Evolutionary conservation across 345 rosid species (phyloP).

Genomic region (Euclidium syriacum): DNA sequence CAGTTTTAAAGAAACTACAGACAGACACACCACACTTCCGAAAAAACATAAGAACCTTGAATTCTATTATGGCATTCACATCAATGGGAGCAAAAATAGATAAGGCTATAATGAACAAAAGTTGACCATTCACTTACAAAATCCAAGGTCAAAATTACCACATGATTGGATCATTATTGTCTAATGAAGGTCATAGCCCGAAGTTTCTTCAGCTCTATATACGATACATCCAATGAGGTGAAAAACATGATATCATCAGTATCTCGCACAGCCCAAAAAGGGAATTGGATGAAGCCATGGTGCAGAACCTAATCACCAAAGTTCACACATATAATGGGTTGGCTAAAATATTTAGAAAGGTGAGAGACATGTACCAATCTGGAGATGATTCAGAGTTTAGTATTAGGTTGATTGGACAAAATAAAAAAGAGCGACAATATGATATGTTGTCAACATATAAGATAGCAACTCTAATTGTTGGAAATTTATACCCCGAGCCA

Average conservation of each 20-base stretch:
- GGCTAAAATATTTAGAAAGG: not conserved
- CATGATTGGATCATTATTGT: not conserved
- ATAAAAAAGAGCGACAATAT: too few species aligned
- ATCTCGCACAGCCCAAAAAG: not conserved
- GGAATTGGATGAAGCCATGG: not conserved
- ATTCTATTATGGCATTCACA: not conserved
- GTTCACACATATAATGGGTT: not conserved
- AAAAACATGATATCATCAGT: not conserved
- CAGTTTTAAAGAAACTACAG: not conserved
- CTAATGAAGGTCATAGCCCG: not conserved
- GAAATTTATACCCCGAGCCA: too few species aligned
- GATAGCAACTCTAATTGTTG: too few species aligned
- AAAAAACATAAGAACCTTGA: not conserved
- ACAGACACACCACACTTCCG: not conserved
- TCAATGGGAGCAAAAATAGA: not conserved
- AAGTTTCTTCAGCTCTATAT: not conserved
- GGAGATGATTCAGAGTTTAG: too few species aligned
- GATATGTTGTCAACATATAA: too few species aligned
- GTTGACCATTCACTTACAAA: not conserved
- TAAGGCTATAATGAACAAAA: not conserved
- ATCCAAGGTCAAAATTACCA: not conserved
- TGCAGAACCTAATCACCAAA: not conserved
- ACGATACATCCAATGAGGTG: not conserved
- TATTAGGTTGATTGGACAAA: too few species aligned
- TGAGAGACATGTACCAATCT: too few species aligned